These are phyloP conservation scores for Pseudovirgaria hyperparasitica DNA, from an alignment of 2,329 filamentous ascomycete species.

Conservation along the genomic window DNA sequence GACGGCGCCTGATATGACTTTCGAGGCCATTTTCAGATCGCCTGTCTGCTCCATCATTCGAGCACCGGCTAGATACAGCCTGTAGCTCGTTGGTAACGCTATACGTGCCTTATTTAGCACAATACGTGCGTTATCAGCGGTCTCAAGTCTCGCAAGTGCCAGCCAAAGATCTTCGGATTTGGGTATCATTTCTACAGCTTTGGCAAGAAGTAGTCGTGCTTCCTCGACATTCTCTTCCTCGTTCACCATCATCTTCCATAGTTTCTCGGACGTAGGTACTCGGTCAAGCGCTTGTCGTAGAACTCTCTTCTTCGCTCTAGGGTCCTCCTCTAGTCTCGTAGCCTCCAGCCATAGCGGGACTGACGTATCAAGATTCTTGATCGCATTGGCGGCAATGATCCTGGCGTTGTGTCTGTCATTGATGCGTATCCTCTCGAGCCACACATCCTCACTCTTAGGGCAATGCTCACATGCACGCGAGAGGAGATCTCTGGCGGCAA, in stretches of 20 bases:
- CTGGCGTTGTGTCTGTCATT: constrained; percentile 91
- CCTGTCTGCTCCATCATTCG: constrained; percentile 84
- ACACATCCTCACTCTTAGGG: constrained; percentile 87
- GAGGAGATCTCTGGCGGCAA: constrained; percentile 79
- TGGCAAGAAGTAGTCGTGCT: constrained; percentile 77
- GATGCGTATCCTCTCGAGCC: constrained; percentile 89
- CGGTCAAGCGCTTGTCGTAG: constrained; percentile 83
- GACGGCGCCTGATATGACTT: constrained; percentile 89
- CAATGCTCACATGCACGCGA: constrained; percentile 80
- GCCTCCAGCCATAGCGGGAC: constrained; percentile 90
- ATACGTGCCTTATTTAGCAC: constrained; percentile 93
- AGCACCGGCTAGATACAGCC: constrained; percentile 93
- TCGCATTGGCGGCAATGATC: constrained; percentile 85
- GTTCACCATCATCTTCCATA: constrained; percentile 98
- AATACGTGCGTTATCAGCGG: constrained; percentile 81
- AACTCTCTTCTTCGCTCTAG: constrained; percentile 80
- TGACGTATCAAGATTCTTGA: constrained; percentile 80
- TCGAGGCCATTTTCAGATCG: constrained; percentile 58
- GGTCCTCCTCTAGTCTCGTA: constrained; percentile 78
- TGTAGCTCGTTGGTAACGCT: constrained; percentile 81
- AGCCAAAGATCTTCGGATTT: constrained; percentile 92
- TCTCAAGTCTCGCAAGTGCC: constrained; percentile 79
- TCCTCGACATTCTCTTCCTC: constrained; percentile 83
- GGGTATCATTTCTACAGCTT: constrained; percentile 90
- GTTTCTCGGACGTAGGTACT: constrained; percentile 81